Conservation (phyloP, 176 grass and related monocot genomes). For the Carex cristatella region DNA sequence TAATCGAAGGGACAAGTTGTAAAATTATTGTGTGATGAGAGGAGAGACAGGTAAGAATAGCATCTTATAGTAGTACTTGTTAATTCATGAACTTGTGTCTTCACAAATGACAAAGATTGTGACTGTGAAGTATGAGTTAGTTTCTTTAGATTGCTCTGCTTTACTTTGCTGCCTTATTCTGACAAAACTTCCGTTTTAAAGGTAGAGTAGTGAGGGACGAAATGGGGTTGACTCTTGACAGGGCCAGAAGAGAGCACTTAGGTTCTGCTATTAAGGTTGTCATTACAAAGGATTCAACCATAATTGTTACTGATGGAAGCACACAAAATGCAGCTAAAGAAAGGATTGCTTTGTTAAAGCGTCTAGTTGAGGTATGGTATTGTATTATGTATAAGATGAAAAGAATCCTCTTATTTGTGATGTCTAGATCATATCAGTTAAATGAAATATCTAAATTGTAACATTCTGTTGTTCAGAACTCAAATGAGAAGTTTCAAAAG, state of each 20-base stretch:
- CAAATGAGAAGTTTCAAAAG: conserved; percentile 72
- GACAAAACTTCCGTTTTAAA: conserved; percentile 28
- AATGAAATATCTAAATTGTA: conserved; percentile 11
- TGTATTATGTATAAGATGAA: background rate
- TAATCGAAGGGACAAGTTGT: background rate
- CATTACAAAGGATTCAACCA: conserved; percentile 74
- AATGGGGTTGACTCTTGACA: conserved; percentile 72
- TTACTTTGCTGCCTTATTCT: background rate
- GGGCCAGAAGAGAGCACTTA: conserved; percentile 68
- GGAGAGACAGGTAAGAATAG: background rate
- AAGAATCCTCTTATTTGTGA: background rate
- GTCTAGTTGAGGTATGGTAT: conserved; percentile 59
- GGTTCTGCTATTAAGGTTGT: conserved; percentile 72
- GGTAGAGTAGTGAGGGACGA: conserved; percentile 73
- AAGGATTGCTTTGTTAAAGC: conserved; percentile 56
- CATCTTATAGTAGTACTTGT: background rate
- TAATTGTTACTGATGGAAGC: conserved; percentile 78
- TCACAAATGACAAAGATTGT: background rate
- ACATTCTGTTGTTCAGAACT: conserved; percentile 38
- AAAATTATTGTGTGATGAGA: background rate
- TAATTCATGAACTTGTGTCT: background rate
- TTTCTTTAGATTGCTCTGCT: background rate
- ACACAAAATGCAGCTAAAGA: conserved; percentile 49
- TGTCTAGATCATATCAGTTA: conserved; percentile 9
- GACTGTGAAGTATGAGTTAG: background rate